Evolutionary conservation across 2,329 filamentous ascomycete genomes (phyloP).

Genomic region (Trichoderma koningii): DNA sequence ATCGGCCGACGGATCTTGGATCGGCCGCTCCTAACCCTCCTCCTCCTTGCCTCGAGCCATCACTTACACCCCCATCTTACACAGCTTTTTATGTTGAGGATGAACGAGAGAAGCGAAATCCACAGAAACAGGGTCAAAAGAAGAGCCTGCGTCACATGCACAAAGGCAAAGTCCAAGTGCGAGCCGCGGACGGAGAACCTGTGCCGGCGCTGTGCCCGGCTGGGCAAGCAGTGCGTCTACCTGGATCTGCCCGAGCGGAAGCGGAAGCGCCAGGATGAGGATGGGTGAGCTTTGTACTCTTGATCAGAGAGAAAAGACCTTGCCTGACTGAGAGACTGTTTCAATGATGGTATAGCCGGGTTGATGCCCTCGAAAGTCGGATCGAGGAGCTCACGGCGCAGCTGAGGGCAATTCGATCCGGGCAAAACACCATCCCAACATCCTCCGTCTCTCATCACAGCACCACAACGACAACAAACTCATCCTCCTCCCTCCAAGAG

Average conservation of each 20-base stretch:
- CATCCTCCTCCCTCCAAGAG: not conserved
- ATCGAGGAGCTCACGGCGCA: conserved; percentile 19
- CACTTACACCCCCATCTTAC: not conserved
- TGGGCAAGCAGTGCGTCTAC: conserved; percentile 25
- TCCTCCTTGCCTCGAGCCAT: not conserved
- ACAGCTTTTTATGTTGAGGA: not conserved
- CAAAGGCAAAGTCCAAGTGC: conserved; percentile 25
- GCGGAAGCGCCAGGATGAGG: conserved; percentile 3
- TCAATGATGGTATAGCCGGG: not conserved
- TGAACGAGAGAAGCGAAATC: not conserved
- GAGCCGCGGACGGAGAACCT: conserved; percentile 12
- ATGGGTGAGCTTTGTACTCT: too few species aligned
- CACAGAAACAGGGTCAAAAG: conserved; percentile 9
- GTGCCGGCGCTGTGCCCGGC: conserved; percentile 25
- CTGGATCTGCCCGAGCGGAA: conserved; percentile 26
- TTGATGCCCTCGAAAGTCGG: conserved; percentile 20
- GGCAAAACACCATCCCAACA: not conserved
- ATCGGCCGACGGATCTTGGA: conserved; percentile 17
- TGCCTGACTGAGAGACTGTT: not conserved
- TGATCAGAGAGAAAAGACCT: too few species aligned
- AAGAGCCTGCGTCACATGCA: conserved; percentile 27
- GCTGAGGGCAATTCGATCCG: not conserved
- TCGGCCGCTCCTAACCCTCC: conserved; percentile 8
- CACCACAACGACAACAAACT: not conserved
- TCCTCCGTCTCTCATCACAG: not conserved